Evolutionary conservation across 148 eudicot genomes (phyloP), one percentile per base, ranked within the genome.

Genomic region (Camellia granthamiana): DNA sequence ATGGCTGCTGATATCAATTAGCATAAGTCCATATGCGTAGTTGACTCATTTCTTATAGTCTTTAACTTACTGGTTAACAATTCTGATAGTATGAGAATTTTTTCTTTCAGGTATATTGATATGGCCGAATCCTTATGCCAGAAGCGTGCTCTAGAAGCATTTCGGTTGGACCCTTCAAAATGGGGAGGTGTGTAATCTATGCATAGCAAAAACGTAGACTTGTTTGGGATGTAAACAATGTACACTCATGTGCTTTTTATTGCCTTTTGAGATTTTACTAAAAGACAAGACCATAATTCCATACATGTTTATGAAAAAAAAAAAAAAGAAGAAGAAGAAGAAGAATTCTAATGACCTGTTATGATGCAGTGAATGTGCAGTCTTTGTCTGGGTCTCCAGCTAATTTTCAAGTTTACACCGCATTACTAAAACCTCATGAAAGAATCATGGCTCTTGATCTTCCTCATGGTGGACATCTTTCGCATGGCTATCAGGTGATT

Each of bases 361-460:
- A 65, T 78, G 59, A 74, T 89, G 88, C 94, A 96, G 99, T 96
- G 74, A 96, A 96, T 78, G 99, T 96, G 83, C 99, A 96, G 81
- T 91, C 99, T 62, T 90, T 96, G 69, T 96, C 99, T 60, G 99
- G 99, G 58, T 96, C 99, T 78, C 99, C 99, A 5, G 76, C 99
- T 61, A 96, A 96, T 87, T 96, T 96, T 77, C 99, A 96, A 74
- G 99, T 94, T 54, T 96, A 96, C 81, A 96, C 99, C 78, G 99
- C 97, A 60, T 85, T 96, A 66, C 77, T 96, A 83, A 96, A 96
- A 83, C 97, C 99, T 81, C 99, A 96, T 85, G 99, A 96, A 54
- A 92, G 99, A 89, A 96, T 96, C 86, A 96, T 96, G 99, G 99
- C 98, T 14, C 95, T 96, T 84, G 99, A 96, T 91, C 98, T 96